These are phyloP conservation scores for Mycena venus DNA, from an alignment of 768 basidiomycete genomes.

Conservation along the genomic window DNA sequence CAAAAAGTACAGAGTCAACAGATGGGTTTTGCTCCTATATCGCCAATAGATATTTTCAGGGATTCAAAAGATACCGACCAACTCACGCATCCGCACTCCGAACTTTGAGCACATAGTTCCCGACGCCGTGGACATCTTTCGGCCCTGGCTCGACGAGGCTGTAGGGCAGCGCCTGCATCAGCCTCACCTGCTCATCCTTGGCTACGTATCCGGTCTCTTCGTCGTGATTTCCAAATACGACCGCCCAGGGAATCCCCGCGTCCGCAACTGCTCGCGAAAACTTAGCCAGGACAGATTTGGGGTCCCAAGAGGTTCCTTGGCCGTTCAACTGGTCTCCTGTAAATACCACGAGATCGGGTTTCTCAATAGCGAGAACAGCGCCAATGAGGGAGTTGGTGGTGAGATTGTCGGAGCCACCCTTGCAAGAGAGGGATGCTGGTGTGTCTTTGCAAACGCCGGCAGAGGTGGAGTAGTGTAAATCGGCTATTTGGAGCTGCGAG, in stretches of 20 bases:
- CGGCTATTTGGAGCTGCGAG: slow-evolving; percentile 81
- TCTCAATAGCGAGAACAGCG: slow-evolving; percentile 79
- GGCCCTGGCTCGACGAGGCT: slow-evolving; percentile 87
- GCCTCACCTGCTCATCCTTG: slow-evolving; percentile 74
- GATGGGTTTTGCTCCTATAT: slow-evolving; percentile 83
- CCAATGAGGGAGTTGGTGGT: slow-evolving; percentile 78
- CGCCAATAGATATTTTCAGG: not conserved
- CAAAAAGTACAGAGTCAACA: slow-evolving; percentile 92
- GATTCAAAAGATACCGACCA: not conserved
- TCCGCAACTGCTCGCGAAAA: slow-evolving; percentile 84
- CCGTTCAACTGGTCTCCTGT: slow-evolving; percentile 79
- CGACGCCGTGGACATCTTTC: slow-evolving; percentile 86
- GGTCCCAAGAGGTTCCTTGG: slow-evolving; percentile 91
- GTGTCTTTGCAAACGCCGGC: slow-evolving; percentile 85
- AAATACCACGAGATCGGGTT: slow-evolving; percentile 93
- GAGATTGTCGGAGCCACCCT: slow-evolving; percentile 77
- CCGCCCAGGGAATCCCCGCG: slow-evolving; percentile 88
- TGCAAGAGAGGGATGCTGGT: slow-evolving; percentile 62
- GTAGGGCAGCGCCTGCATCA: slow-evolving; percentile 88
- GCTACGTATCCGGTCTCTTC: slow-evolving; percentile 71
- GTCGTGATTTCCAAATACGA: slow-evolving; percentile 96
- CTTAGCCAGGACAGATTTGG: slow-evolving; percentile 89
- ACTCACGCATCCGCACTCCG: slow-evolving; percentile 87
- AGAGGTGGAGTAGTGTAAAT: slow-evolving; percentile 92
- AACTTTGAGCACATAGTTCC: slow-evolving; percentile 92